Evolutionary conservation across 441 rosid species (phyloP), one percentile per base, ranked within the genome.

Genomic region (Oxalis stricta): DNA sequence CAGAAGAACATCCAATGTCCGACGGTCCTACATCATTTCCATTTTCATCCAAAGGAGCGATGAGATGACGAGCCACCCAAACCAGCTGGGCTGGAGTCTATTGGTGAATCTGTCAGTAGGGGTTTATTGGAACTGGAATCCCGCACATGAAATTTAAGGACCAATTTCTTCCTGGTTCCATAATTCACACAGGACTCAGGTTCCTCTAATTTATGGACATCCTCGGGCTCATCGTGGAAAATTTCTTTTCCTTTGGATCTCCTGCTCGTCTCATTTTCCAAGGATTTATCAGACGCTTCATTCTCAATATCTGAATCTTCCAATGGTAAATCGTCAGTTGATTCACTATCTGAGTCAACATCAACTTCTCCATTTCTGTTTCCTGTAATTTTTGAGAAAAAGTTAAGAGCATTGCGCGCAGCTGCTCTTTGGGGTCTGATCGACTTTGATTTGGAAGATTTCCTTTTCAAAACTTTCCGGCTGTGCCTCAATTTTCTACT

Each of bases 351-450:
- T 9, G 79, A 82, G 19, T 50, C 68, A 38, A 71, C 83, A 29
- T 68, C 87, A 49, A 76, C 91, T 62, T 83, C 95, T 46, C 64
- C 79, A 23, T 79, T n/a, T n/a, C 95, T 44, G 80, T 71, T 61
- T 67, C 89, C 97, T 12, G 77, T 73, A 54, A 92, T 74, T 73
- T 74, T 87, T 29, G 87, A 77, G 58, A 92, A 84, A 64, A 84
- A 71, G 35, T 77, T 66, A 33, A 75, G 91, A 18, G 97, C 99
- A 76, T 82, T 84, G 51, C 84, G 84, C 31, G 99, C 97, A 50
- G 97, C 97, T 47, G 84, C 94, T 64, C 99, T 75, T 60, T 71
- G 89, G 49, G 97, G 95, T 70, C 99, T 76, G 33, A 66, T 69
- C 44, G 74, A 71, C 68, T 77, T 82, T 21, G 70, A 74, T 68